These are phyloP conservation scores for Fragaria iinumae DNA, from an alignment of 306 rosid genomes.

Conservation along the genomic window DNA sequence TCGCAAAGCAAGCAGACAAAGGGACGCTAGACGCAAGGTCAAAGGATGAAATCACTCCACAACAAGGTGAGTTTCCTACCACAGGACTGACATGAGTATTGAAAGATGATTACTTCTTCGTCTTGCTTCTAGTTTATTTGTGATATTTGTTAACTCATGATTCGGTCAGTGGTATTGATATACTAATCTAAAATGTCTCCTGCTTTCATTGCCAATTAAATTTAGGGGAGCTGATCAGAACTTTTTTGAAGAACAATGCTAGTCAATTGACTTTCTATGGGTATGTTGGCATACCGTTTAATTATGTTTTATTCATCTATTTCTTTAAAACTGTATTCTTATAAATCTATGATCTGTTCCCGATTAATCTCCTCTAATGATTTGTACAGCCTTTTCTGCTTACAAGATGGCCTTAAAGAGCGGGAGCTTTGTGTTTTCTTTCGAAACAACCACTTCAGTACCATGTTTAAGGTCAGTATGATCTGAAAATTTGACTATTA, in stretches of 20 bases:
- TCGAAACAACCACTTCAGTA: conserved; percentile 99
- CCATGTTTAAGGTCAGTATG: conserved; percentile 91
- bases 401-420: conserved; percentile 94
- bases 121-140: background rate
- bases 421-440: conserved; percentile 94
- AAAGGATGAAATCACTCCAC: conserved; percentile 68
- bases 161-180: background rate
- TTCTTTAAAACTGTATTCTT: conserved; percentile 17
- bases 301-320: background rate
- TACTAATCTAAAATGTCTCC: conserved; percentile 18
- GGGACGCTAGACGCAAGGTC: conserved; percentile 44
- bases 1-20: conserved; percentile 82
- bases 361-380: conserved; percentile 20
- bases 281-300: conserved; percentile 40
- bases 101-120: background rate
- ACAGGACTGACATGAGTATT: background rate
- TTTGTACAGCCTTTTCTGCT: conserved; percentile 82
- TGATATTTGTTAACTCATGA: background rate
- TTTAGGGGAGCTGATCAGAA: conserved; percentile 80
- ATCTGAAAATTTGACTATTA: conserved; percentile 21
- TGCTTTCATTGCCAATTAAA: conserved; percentile 28
- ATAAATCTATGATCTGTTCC: conserved; percentile 16
- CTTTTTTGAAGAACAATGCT: conserved; percentile 85
- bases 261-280: conserved; percentile 89
- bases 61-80: conserved; percentile 50